Evolutionary conservation across 805 yeast species (phyloP), one percentile per base, ranked within the genome.

Genomic region (Wickerhamiella sergipiensis): DNA sequence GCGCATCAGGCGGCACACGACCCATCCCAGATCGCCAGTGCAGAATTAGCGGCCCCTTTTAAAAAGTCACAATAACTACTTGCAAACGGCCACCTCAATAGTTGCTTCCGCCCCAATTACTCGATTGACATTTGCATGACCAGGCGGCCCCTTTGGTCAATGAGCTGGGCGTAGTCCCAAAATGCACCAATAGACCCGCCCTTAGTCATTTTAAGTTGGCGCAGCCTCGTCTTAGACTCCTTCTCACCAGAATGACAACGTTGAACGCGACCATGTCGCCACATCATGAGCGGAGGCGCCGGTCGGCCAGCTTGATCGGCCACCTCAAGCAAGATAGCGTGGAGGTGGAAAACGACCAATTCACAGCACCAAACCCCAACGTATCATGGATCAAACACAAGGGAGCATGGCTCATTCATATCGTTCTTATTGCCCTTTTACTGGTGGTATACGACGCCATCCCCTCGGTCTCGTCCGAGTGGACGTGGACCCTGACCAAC

Each of bases 331-430:
- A 94, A 17, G 98, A 92, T 64, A 81, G 88, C 17, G 77, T 85
- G 59, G 97, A 90, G 59, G 94, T 89, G 42, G 85, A 83, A 65
- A 86, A 83, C 61, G 98, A 90, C 65, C 97, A 90, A 68, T 82
- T 83, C 50, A 72, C 88, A 48, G 79, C 84, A 58, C 89, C 95
- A 26, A 92, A 92, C 62, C 74, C 88, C 68, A 92, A 92, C 65
- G 97, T 97, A 24, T 81, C 81, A 59, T 90, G 98, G 98, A 96
- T 92, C 31, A 85, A 89, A 64, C 83, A 80, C 61, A 88, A 90
- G 61, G 98, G 75, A 33, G 97, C 97, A 1, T 92, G 98, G 98
- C 72, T 82, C 26, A 83, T 90, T 52, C 98, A 90, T 67, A 73
- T 92, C 47, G 94, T 88, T 26, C 76, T 92, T 46, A 85, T 90